Evolutionary conservation across 1,284 basidiomycete species (phyloP).

Genomic region (Irpex sp.): DNA sequence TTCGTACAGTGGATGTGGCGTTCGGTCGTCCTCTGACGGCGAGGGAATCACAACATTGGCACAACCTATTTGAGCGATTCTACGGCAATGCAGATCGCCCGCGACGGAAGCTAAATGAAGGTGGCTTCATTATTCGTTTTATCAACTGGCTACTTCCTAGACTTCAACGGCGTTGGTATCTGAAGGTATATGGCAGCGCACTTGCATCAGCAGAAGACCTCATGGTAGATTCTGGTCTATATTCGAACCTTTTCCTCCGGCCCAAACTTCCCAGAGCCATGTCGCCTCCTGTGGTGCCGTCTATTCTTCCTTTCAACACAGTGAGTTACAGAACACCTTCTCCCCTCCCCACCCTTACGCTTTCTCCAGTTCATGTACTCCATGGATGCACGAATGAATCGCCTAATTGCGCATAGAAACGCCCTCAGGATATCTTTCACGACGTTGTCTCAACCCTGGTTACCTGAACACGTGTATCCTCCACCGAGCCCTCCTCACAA

Average conservation of each 20-base stretch:
- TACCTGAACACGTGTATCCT: conserved; percentile 44
- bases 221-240: conserved; percentile 1
- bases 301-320: conserved; percentile 59
- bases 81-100: conserved; percentile 27
- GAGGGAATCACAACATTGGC: conserved; percentile 35
- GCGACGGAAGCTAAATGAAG: conserved; percentile 39
- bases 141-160: conserved; percentile 47
- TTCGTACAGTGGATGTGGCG: conserved; percentile 35
- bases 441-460: conserved; percentile 46
- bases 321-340: conserved; percentile 24
- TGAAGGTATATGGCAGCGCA: conserved; percentile 35
- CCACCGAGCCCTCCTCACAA: conserved; percentile 46
- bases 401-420: conserved; percentile 56
- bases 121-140: conserved; percentile 50
- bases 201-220: conserved; percentile 18
- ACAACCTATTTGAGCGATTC: conserved; percentile 33
- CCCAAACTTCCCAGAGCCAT: conserved; percentile 32
- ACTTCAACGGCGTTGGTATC: conserved; percentile 50
- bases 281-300: conserved; percentile 42
- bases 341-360: conserved; percentile 19
- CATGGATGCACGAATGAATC: conserved; percentile 43
- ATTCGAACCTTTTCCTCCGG: conserved; percentile 16
- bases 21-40: conserved; percentile 24
- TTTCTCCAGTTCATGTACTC: conserved; percentile 45
- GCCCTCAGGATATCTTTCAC: conserved; percentile 52